phyloP scores from a whole-genome alignment of 1,284 basidiomycete genomes.

The Naganishia liquefaciens region DNA sequence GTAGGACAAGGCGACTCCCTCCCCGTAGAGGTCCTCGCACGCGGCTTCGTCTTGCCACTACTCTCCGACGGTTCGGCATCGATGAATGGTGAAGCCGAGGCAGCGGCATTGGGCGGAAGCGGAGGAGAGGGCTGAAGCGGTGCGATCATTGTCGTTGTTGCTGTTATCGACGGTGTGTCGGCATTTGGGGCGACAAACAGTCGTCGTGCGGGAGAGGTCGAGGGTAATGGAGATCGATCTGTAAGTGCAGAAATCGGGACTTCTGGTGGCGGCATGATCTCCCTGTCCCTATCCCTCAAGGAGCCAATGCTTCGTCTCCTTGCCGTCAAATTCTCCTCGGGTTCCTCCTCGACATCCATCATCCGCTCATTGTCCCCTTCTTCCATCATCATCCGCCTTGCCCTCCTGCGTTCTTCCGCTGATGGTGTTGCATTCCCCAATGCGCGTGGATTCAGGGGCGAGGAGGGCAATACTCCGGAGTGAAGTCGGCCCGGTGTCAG shows the following conservation, averaged over 20 bases:
- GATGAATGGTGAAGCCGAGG: background rate
- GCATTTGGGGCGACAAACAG: background rate
- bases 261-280: constrained; percentile 4
- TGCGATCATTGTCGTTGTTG: background rate
- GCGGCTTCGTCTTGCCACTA: constrained; percentile 1
- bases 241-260: background rate
- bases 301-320: background rate
- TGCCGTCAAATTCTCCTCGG: background rate
- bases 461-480: background rate
- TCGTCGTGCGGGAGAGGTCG: constrained; percentile 5
- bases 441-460: constrained; percentile 1
- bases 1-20: constrained; percentile 5
- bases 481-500: constrained; percentile 8
- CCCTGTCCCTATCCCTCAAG: constrained; percentile 3
- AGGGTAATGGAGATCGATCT: background rate
- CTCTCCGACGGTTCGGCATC: background rate
- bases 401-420: background rate
- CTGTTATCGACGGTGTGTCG: background rate
- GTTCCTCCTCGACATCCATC: constrained; percentile 18
- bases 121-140: constrained; percentile 15
- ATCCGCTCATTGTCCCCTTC: background rate
- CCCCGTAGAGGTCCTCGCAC: constrained; percentile 17
- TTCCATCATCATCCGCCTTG: constrained; percentile 9
- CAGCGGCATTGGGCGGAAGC: background rate
- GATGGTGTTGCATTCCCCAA: background rate